Conservation (phyloP, 2,329 filamentous ascomycete genomes). For the Fusarium abutilonis region DNA sequence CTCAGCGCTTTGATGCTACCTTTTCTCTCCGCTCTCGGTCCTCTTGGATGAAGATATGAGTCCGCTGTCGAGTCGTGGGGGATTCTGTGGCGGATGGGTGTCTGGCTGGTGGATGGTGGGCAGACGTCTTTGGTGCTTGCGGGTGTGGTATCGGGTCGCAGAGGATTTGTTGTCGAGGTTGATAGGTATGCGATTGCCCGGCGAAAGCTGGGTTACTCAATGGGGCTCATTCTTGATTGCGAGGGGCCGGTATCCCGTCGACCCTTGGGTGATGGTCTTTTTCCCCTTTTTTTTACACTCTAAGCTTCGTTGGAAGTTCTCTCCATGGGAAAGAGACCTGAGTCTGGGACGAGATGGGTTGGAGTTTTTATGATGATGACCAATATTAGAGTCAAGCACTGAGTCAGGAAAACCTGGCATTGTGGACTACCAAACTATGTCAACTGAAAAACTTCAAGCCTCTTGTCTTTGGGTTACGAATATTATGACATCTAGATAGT, state of each 20-base stretch:
- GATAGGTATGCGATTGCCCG: slow-evolving; percentile 99
- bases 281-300: slow-evolving; percentile 49
- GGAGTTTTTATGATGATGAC: slow-evolving; percentile 87
- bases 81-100: slow-evolving; percentile 21
- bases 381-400: slow-evolving; percentile 98
- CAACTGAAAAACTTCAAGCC: slow-evolving; percentile 48
- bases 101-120: slow-evolving; percentile 52
- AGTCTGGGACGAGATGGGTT: slow-evolving; percentile 40
- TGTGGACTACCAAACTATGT: slow-evolving; percentile 49
- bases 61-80: slow-evolving; percentile 60
- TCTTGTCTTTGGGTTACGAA: slow-evolving; percentile 4
- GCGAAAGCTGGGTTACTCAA: slow-evolving; percentile 85
- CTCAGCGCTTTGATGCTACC: slow-evolving; percentile 7
- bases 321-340: slow-evolving; percentile 38
- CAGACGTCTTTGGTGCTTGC: slow-evolving; percentile 60
- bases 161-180: slow-evolving; percentile 86
- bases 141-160: slow-evolving; percentile 56
- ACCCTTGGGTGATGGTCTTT: slow-evolving; percentile 40
- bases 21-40: slow-evolving; percentile 55
- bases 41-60: slow-evolving; percentile 89
- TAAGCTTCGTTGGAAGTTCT: slow-evolving; percentile 57
- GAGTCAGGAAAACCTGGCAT: slow-evolving; percentile 62
- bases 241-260: slow-evolving; percentile 69
- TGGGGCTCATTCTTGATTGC: slow-evolving; percentile 99
- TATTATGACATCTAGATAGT: neutral